Evolutionary conservation across 1,284 basidiomycete species (phyloP).

Genomic region (Volvariella volvacea): DNA sequence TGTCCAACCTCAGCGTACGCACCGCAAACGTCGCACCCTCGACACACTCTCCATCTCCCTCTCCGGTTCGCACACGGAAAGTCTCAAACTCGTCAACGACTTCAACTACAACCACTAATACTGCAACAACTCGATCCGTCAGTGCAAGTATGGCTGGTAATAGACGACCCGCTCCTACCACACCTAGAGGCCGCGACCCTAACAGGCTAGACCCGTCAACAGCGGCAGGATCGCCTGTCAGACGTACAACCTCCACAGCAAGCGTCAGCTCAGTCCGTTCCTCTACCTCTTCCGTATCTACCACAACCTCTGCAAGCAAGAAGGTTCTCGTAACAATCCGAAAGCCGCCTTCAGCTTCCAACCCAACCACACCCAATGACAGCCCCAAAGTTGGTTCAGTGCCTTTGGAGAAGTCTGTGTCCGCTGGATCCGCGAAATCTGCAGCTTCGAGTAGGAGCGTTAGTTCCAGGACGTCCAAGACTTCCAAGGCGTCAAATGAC

Average conservation of each 20-base stretch:
- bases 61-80: conserved; percentile 1
- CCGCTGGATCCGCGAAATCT: neutral
- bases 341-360: neutral
- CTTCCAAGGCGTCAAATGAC: neutral
- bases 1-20: conserved; percentile 1
- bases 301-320: neutral
- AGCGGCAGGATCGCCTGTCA: neutral
- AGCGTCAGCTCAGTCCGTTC: neutral
- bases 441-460: neutral
- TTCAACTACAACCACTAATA: conserved; percentile 5
- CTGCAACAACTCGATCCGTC: neutral
- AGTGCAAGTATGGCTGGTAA: neutral
- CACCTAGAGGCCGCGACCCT: neutral
- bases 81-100: conserved; percentile 9
- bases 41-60: neutral
- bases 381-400: neutral
- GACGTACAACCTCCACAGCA: neutral
- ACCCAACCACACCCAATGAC: too few relatives aligned
- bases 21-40: conserved; percentile 1
- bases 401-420: neutral
- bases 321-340: neutral
- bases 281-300: neutral
- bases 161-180: neutral
- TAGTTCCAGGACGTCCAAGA: neutral
- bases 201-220: neutral